Conservation (phyloP, 106 monocot species). For the Dendrobium catenatum region DNA sequence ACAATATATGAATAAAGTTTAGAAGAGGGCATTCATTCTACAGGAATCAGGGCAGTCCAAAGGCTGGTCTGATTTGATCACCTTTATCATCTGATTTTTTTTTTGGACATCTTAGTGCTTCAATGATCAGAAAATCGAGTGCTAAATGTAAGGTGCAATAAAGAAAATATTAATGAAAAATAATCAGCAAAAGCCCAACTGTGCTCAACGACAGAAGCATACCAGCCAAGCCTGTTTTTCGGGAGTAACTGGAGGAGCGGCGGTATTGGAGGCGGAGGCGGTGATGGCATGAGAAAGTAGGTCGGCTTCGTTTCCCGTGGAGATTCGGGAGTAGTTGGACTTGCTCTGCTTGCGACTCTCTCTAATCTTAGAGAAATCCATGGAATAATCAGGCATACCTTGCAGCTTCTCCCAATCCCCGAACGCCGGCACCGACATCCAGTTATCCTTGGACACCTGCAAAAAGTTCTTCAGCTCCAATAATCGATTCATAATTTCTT, state of each 20-base stretch:
- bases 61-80: no score
- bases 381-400: constrained; percentile 74
- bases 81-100: background rate
- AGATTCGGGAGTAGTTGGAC: constrained; percentile 48
- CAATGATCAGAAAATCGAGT: background rate
- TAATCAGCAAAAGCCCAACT: background rate
- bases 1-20: background rate
- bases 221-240: background rate
- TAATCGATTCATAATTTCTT: background rate
- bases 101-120: background rate
- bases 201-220: background rate
- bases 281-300: constrained; percentile 8
- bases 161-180: background rate
- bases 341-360: constrained; percentile 80
- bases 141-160: background rate
- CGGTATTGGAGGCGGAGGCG: background rate
- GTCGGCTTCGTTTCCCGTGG: constrained; percentile 70
- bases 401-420: constrained; percentile 89
- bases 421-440: constrained; percentile 83
- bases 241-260: background rate
- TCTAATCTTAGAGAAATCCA: constrained; percentile 86
- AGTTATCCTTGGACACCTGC: constrained; percentile 11
- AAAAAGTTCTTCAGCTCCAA: background rate
- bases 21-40: no score
- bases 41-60: no score